Evolutionary conservation across 2,329 filamentous ascomycete species (phyloP), one percentile per base, ranked within the genome.

Genomic region (Trichoderma polysporum): DNA sequence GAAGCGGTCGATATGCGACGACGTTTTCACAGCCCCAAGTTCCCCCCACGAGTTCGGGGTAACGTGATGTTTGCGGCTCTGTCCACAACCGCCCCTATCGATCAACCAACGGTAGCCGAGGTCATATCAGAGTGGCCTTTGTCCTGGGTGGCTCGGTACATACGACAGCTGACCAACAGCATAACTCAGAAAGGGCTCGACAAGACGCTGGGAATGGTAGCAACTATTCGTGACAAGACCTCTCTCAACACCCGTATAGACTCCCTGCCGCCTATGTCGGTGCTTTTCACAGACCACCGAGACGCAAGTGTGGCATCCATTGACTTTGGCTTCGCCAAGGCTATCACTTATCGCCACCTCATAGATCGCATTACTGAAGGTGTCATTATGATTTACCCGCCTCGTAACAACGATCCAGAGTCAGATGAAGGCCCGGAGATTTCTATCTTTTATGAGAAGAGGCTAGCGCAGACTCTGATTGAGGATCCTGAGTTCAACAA

Each of bases 1-100:
- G 41, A 66, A 45, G 57, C 45, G 2, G 15, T 66, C 25, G 57
- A 66, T 2, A 66, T 66, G 64, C 53, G 64, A 6, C 47, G 57
- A 15, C 64, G 64, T 0, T 59, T n/a, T 2, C 4, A 31, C 45
- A 60, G 4, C 25, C 64, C 64, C n/a, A 25, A 22, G 2, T 56
- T 66, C 0, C 4, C 64, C 9, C 25, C 22, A 13, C 53, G 56
- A 0, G 25, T 41, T 31, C 64, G 47, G 2, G 64, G 64, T 1
- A 66, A 66, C 1, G 64, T 66, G 0, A 50, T 60, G 64, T 66
- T 52, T n/a, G 64, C 54, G 1, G 64, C 64, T 29, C 27, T 61
- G 1, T 60, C 64, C 19, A 31, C 22, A 0, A 61, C 53, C 0
- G 33, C 53, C n/a, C 56, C 53, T 15, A 25, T 60, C 22, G 37